A percentile compares a stretch with the other conserved stretches of the same genome.
phyloP scores from a whole-genome alignment of 345 rosid species.

The Hibiscus syriacus region DNA sequence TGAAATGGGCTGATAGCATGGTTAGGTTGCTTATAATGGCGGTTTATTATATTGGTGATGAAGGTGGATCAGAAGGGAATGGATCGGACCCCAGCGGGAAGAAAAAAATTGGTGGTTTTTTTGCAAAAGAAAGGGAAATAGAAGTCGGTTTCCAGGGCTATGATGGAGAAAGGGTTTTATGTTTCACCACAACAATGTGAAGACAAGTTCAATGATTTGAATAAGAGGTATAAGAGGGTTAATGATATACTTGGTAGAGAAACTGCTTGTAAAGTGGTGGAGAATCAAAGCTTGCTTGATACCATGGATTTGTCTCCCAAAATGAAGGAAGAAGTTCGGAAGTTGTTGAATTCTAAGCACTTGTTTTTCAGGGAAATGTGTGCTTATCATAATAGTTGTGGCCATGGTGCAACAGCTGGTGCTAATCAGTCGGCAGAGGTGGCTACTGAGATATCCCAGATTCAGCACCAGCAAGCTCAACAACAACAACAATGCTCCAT shows the following conservation, averaged over 20 bases:
- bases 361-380: conserved; percentile 95
- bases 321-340: conserved; percentile 82
- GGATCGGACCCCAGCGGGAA: conserved; percentile 41
- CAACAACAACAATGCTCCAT: conserved; percentile 60
- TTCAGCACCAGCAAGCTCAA: conserved; percentile 29
- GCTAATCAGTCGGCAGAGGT: conserved; percentile 34
- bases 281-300: conserved; percentile 76
- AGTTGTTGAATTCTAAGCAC: conserved; percentile 83
- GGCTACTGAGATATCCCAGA: conserved; percentile 26
- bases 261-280: conserved; percentile 89
- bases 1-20: conserved; percentile 98
- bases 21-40: conserved; percentile 85
- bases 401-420: conserved; percentile 35
- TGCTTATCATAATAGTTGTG: conserved; percentile 88
- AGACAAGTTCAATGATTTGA: conserved; percentile 92
- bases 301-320: conserved; percentile 69
- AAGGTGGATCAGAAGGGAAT: conserved; percentile 48
- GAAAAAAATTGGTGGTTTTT: conserved; percentile 50
- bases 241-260: conserved; percentile 92
- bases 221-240: conserved; percentile 95
- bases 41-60: conserved; percentile 88
- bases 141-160: conserved; percentile 91
- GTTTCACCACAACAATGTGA: conserved; percentile 99
- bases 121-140: conserved; percentile 97
- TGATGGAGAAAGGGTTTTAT: conserved; percentile 93